These are phyloP conservation scores for Trichoderma atrobrunneum DNA, from an alignment of 2,329 filamentous ascomycete genomes.

Conservation along the genomic window DNA sequence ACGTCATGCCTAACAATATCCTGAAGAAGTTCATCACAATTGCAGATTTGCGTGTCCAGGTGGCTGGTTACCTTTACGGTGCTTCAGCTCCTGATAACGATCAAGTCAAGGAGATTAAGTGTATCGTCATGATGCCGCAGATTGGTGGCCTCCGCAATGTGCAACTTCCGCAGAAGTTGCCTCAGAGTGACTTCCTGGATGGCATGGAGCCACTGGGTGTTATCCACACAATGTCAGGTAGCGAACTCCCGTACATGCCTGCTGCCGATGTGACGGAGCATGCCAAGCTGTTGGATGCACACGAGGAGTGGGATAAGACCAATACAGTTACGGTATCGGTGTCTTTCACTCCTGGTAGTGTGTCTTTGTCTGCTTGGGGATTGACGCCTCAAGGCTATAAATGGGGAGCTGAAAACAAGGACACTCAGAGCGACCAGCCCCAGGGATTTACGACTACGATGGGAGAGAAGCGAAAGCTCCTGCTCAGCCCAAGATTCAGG, in stretches of 20 bases:
- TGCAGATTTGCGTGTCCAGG: conserved; percentile 91
- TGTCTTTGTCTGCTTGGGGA: conserved; percentile 90
- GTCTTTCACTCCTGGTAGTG: conserved; percentile 93
- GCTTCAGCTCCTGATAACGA: conserved; percentile 90
- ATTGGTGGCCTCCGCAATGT: conserved; percentile 91
- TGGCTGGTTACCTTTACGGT: conserved; percentile 93
- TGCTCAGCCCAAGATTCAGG: conserved; percentile 88
- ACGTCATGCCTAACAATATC: conserved; percentile 99
- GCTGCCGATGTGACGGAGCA: conserved; percentile 93
- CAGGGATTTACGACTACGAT: conserved; percentile 89
- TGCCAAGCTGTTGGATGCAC: conserved; percentile 80
- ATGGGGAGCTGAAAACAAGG: conserved; percentile 96
- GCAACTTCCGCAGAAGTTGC: conserved; percentile 83
- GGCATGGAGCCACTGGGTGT: conserved; percentile 86
- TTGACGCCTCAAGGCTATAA: conserved; percentile 90
- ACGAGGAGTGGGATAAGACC: conserved; percentile 65
- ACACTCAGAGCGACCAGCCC: conserved; percentile 86
- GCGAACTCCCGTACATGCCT: conserved; percentile 95
- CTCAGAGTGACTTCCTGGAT: conserved; percentile 86
- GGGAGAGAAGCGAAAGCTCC: conserved; percentile 91
- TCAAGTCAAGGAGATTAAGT: conserved; percentile 94
- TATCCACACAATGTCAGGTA: conserved; percentile 93
- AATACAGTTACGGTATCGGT: conserved; percentile 94
- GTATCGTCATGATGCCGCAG: conserved; percentile 96
- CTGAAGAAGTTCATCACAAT: conserved; percentile 98